Base-by-base conservation (phyloP, 495 filamentous ascomycete genomes). In the Tetracladium marchalianum region DNA sequence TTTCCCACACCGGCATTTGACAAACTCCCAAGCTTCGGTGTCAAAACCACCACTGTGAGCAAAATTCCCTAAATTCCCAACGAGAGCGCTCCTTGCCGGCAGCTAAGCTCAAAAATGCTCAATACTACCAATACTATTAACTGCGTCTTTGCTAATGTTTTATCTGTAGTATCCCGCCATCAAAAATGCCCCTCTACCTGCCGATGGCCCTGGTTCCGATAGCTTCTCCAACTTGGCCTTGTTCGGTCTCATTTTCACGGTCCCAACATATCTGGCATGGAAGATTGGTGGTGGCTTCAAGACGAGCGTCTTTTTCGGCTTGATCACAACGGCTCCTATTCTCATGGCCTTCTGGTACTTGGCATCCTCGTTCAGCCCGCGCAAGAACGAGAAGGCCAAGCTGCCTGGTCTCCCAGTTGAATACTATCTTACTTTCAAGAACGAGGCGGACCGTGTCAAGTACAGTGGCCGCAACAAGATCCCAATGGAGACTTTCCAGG, bases 341-440 rank as follows among this genome's bases (percentile, higher is more conserved):
- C 69, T 93, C 16, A 69, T 75, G 41, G 73, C 58, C 35, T 89
- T 81, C 69, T 93, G 87, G 87, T 68, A 78, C 51, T 55, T 75
- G 43, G 62, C 67, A 34, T 90, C 87, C 12, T 63, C 66, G 52
- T 69, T 77, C 53, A 80, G 79, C 31, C 82, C 85, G 2, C 80
- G 85, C 52, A 84, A 73, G 62, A 90, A 83, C 53, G 82, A 88
- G 60, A 90, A 90, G 60, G 87, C 73, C 57, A 80, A 66, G 50
- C 71, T 75, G 46, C 82, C 87, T 38, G 87, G 86, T 52, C 83
- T 80, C 44, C 83, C 85, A 31, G 71, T 94, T 49, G 85, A 92
- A 64, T 73, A 86, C 65, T 93, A 93, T 63, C 73, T 94, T 52
- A 78, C 76, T 35, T 94, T 94, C 73, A 83, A 87, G 69, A 84